Conservation (phyloP, 345 rosid species). For the Populus ilicifolia region DNA sequence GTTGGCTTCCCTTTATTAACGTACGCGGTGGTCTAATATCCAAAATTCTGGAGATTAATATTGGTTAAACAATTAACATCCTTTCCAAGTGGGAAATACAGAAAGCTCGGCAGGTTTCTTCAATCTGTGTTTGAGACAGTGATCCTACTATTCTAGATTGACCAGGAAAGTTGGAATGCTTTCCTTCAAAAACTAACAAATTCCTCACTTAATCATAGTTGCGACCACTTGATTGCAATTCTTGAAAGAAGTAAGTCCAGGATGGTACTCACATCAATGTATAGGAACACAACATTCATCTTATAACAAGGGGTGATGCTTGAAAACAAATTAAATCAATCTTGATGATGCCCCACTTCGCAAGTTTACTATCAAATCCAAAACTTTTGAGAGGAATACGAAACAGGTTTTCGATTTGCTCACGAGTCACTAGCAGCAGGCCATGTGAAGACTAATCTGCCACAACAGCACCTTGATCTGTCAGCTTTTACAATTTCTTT, state of each 20-base stretch:
- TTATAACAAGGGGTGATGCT: no score
- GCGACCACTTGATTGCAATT: neutral
- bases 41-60: no score
- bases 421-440: neutral
- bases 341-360: neutral
- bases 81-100: neutral
- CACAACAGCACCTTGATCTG: neutral
- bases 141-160: neutral
- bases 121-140: neutral
- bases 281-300: no score
- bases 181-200: neutral
- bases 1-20: neutral
- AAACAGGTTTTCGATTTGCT: neutral
- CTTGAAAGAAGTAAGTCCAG: neutral
- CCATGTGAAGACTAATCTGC: neutral
- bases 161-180: neutral
- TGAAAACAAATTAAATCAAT: no score
- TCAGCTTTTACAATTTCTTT: no score
- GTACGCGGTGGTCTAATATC: no score
- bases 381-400: neutral
- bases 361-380: neutral
- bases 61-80: neutral
- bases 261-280: no score
- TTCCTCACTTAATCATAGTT: neutral
- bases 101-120: neutral